phyloP scores from a whole-genome alignment of 2,329 filamentous ascomycete genomes.

The Ophiostoma pallidulum region DNA sequence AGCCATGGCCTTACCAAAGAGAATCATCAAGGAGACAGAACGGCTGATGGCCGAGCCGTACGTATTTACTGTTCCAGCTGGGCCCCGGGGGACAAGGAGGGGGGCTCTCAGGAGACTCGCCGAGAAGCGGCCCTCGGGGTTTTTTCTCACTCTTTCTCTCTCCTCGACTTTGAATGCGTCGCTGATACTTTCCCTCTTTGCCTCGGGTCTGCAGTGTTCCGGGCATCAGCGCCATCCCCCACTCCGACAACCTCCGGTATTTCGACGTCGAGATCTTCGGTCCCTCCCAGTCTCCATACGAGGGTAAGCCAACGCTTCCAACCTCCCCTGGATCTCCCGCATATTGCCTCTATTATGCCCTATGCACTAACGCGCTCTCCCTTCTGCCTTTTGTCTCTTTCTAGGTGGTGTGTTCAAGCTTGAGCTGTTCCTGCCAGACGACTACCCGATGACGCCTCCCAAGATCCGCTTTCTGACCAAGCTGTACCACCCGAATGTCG shows the following conservation, averaged over 20 bases:
- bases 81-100: no score
- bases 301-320: slow-evolving; percentile 49
- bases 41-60: slow-evolving; percentile 94
- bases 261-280: slow-evolving; percentile 95
- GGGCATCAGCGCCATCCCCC: slow-evolving; percentile 89
- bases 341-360: neutral
- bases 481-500: slow-evolving; percentile 98
- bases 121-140: neutral
- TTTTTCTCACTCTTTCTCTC: neutral
- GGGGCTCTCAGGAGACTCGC: no score
- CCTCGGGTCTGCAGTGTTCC: slow-evolving; percentile 57
- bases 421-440: slow-evolving; percentile 93
- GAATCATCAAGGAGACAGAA: slow-evolving; percentile 98
- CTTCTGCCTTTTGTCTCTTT: neutral
- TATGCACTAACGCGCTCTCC: neutral
- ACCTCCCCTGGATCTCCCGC: neutral
- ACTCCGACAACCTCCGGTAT: slow-evolving; percentile 95
- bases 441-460: slow-evolving; percentile 98
- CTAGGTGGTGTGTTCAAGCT: slow-evolving; percentile 82
- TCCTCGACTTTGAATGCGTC: neutral
- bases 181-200: no score
- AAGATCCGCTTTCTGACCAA: slow-evolving; percentile 98
- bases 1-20: slow-evolving; percentile 73
- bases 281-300: slow-evolving; percentile 53
- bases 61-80: slow-evolving; percentile 27